Evolutionary conservation across 192 early-diverging fungal genomes (phyloP).

Genomic region (Backusella tuberculispora): DNA sequence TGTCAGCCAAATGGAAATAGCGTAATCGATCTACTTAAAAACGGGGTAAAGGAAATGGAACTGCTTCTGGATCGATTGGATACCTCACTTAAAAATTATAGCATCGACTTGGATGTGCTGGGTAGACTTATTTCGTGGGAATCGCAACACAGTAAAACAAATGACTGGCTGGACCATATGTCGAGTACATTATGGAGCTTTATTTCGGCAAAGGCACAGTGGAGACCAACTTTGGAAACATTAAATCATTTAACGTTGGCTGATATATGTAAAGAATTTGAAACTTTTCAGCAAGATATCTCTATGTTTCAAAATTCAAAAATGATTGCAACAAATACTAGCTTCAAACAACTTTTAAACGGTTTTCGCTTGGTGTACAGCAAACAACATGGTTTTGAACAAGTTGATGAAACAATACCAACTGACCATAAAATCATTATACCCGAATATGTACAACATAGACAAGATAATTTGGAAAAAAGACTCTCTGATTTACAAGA

Average conservation of each 20-base stretch:
- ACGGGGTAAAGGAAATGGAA: not conserved
- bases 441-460: constrained; percentile 1
- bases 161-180: constrained; percentile 23
- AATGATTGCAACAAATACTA: constrained; percentile 7
- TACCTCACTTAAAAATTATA: constrained; percentile 21
- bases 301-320: constrained; percentile 32
- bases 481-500: not conserved
- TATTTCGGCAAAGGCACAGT: constrained; percentile 25
- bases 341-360: constrained; percentile 27
- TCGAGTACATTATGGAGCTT: constrained; percentile 24
- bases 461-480: not conserved
- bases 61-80: not conserved
- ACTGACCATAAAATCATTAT: not conserved
- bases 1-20: no score
- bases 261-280: not conserved
- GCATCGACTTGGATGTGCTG: constrained; percentile 18
- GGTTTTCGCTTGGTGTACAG: constrained; percentile 22
- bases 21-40: not conserved
- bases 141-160: not conserved
- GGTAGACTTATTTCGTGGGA: constrained; percentile 28
- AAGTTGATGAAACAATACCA: not conserved
- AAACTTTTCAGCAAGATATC: constrained; percentile 9
- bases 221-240: constrained; percentile 1
- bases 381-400: not conserved
- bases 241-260: not conserved